These are phyloP conservation scores for Sporothrix protearum DNA, from an alignment of 2,329 filamentous ascomycete genomes.

Conservation along the genomic window DNA sequence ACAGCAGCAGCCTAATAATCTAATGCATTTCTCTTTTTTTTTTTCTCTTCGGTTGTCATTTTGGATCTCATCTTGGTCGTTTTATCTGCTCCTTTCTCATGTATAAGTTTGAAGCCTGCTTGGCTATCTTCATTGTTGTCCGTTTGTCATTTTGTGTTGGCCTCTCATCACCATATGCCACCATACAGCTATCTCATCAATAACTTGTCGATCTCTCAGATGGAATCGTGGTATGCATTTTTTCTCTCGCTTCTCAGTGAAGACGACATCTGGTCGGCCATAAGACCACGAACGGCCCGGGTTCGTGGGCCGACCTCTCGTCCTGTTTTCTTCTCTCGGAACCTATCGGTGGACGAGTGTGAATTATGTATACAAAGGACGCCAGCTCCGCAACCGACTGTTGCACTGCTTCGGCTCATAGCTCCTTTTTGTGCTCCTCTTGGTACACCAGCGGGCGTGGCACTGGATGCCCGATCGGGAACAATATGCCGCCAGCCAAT, in stretches of 20 bases:
- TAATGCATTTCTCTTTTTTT: not conserved
- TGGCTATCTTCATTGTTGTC: not conserved
- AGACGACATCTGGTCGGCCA: not conserved
- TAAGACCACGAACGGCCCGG: not conserved
- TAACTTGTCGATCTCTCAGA: not conserved
- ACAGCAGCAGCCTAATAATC: conserved; percentile 3
- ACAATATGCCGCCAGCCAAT: not conserved
- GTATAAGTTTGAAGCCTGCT: not conserved
- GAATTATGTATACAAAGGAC: not conserved
- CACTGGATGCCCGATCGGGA: not conserved
- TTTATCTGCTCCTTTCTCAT: not conserved
- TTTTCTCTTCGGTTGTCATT: not conserved
- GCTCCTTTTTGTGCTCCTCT: not conserved
- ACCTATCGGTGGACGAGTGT: not conserved
- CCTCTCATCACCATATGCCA: not conserved
- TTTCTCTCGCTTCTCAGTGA: not conserved
- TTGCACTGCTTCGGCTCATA: not conserved
- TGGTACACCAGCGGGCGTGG: not conserved
- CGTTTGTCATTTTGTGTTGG: not conserved
- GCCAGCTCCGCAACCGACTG: not conserved
- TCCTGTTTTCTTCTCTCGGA: not conserved
- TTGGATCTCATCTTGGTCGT: not conserved
- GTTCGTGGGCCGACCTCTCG: not conserved
- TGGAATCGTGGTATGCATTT: not conserved
- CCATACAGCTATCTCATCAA: not conserved